Base-by-base conservation (phyloP, 2,329 filamentous ascomycete genomes). In the Cladosporium sp. region DNA sequence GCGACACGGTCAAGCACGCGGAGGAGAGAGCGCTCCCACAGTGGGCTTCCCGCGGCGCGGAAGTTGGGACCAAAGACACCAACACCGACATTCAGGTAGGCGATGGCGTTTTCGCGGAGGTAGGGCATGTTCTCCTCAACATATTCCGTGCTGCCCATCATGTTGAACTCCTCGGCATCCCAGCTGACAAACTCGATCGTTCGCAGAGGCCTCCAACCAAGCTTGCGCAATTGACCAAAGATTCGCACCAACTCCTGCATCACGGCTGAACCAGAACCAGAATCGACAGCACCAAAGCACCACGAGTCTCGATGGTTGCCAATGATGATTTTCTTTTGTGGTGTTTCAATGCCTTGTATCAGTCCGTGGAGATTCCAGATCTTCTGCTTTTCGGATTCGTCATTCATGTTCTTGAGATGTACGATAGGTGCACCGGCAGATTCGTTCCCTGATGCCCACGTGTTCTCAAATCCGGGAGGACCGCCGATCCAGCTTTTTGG, bases 171-270 rank as follows among this genome's bases (percentile, higher is more conserved):
- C 71, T 90, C 90, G 4, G 87, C 95, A 76, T 99, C 95, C 95
- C 95, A 99, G 36, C 92, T 97, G 74, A 93, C 93, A 77, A 99
- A 98, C 76, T 96, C 91, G 69, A 99, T 96, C 3, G 92, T 96
- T n/a, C 95, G 89, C 18, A 96, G 83, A 1, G 95, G 95, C 28
- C 91, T 86, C 95, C 95, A 99, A 62, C 93, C 94, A 65, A 88
- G 86, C 18, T 83, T 79, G 25, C 89, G 83, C 18, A 98, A 85
- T 68, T 92, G 88, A 48, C 93, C 92, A 72, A 99, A 91, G 58
- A 97, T 88, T 53, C 91, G 88, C 25, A 91, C 89, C 65, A 98
- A 84, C 79, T 99, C 95, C 63, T 98, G 85, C 84, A 99, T 90
- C 48, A 98, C 85, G 5, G 94, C 94, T 0, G 93, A 96, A 30